Conservation (phyloP, 768 basidiomycete genomes). For the Tulasnella sp. region DNA sequence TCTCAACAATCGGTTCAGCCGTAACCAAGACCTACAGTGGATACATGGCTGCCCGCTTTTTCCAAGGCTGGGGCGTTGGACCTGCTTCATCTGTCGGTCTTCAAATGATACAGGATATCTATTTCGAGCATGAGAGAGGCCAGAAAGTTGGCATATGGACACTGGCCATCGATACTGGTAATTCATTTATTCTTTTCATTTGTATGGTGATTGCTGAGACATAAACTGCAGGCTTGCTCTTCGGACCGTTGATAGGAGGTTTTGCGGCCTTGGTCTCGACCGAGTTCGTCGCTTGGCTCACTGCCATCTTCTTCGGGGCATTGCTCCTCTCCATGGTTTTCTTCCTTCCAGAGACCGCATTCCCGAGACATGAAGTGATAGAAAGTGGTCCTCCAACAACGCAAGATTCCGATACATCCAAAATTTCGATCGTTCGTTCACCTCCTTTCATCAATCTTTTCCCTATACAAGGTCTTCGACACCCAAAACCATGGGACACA, state of each 20-base stretch:
- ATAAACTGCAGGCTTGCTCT: slow-evolving; percentile 16
- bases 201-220: background rate
- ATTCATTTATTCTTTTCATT: background rate
- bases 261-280: slow-evolving; percentile 22
- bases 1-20: slow-evolving; percentile 19
- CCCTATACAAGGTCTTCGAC: background rate
- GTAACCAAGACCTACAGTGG: slow-evolving; percentile 18
- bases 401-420: background rate
- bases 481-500: slow-evolving; percentile 18
- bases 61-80: slow-evolving; percentile 24
- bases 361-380: background rate
- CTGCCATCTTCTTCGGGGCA: slow-evolving; percentile 22
- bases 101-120: slow-evolving; percentile 21
- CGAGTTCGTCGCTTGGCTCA: slow-evolving; percentile 21
- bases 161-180: slow-evolving; percentile 21
- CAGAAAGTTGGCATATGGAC: slow-evolving; percentile 23
- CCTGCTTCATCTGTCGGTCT: slow-evolving; percentile 23
- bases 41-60: slow-evolving; percentile 23
- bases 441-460: slow-evolving; percentile 16
- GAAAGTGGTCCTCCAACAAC: background rate
- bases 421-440: background rate
- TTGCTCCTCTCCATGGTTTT: slow-evolving; percentile 18
- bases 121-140: slow-evolving; percentile 21
- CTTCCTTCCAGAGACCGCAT: slow-evolving; percentile 21
- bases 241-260: slow-evolving; percentile 23